phyloP scores from a whole-genome alignment of 2,329 filamentous ascomycete genomes.

The Beauveria pseudobassiana region DNA sequence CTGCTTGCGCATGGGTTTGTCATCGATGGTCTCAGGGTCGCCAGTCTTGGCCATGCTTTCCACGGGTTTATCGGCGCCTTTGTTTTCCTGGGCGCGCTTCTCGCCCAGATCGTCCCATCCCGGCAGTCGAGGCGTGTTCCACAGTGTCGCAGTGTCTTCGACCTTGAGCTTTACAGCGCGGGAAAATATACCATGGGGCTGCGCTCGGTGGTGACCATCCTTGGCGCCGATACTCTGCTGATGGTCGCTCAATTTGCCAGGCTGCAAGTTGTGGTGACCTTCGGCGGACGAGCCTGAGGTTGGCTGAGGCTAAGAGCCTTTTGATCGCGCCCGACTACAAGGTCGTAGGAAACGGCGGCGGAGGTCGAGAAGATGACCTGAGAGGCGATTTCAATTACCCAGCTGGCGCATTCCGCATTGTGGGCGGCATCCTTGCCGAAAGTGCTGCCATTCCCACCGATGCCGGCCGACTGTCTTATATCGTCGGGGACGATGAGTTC shows the following conservation, averaged over 20 bases:
- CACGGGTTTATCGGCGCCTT: constrained; percentile 24
- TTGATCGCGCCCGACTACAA: constrained; percentile 78
- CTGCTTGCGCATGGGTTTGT: constrained; percentile 39
- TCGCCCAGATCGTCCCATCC: constrained; percentile 45
- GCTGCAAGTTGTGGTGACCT: constrained; percentile 45
- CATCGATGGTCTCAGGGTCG: constrained; percentile 21
- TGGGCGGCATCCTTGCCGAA: constrained; percentile 39
- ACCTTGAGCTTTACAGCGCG: constrained; percentile 69
- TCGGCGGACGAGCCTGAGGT: constrained; percentile 37
- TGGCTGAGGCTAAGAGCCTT: constrained; percentile 65
- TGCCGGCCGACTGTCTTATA: constrained; percentile 58
- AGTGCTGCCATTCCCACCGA: constrained; percentile 31
- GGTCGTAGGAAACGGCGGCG: constrained; percentile 79
- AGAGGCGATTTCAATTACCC: constrained; percentile 86
- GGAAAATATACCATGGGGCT: constrained; percentile 74
- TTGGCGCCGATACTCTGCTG: constrained; percentile 54
- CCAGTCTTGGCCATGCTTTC: constrained; percentile 28
- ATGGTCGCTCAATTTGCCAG: constrained; percentile 70
- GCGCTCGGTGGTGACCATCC: constrained; percentile 52
- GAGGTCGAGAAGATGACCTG: constrained; percentile 91
- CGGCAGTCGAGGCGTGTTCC: constrained; percentile 85
- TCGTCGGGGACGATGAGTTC: constrained; percentile 72
- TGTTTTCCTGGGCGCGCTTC: constrained; percentile 18
- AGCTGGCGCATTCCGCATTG: constrained; percentile 57
- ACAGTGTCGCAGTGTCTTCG: constrained; percentile 82